These are phyloP conservation scores for Acanthamoeba rhysodes DNA, from an alignment of 208 protist genomes.

Conservation along the genomic window DNA sequence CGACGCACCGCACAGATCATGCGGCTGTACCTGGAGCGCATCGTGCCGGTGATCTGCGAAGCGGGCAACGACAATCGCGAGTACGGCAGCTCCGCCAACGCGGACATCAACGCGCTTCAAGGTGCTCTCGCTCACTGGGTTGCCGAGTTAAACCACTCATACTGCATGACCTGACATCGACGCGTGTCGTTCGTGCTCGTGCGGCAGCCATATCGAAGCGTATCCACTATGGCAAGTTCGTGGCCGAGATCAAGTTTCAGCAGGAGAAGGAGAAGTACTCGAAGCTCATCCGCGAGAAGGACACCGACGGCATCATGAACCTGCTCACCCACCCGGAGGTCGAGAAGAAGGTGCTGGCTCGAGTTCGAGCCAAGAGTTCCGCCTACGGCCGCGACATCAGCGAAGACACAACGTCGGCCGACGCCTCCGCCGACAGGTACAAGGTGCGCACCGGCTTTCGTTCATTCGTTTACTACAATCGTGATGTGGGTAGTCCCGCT, in stretches of 20 bases:
- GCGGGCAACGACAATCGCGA: slow-evolving; percentile 71
- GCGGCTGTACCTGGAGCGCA: slow-evolving; percentile 78
- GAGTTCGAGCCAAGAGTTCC: slow-evolving; percentile 84
- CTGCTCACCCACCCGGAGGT: slow-evolving; percentile 88
- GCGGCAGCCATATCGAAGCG: slow-evolving; percentile 89
- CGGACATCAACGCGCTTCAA: slow-evolving; percentile 70
- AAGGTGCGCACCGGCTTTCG: background rate
- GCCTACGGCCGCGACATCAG: slow-evolving; percentile 79
- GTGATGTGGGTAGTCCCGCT: background rate
- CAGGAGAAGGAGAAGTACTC: slow-evolving; percentile 76
- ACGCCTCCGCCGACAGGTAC: background rate
- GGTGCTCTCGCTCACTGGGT: background rate
- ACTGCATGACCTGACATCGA: background rate
- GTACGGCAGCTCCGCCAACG: slow-evolving; percentile 72
- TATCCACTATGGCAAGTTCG: slow-evolving; percentile 91
- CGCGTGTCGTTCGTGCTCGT: background rate
- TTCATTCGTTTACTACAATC: background rate
- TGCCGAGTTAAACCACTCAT: too few relatives aligned
- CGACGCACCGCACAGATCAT: slow-evolving; percentile 50
- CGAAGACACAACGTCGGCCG: background rate
- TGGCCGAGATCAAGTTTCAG: slow-evolving; percentile 89
- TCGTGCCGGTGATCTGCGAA: slow-evolving; percentile 78
- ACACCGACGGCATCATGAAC: slow-evolving; percentile 86
- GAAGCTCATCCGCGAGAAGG: slow-evolving; percentile 80
- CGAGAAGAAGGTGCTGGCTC: slow-evolving; percentile 80